phyloP scores from a whole-genome alignment of 305 asterid genomes.

The Fraxinus sp. region DNA sequence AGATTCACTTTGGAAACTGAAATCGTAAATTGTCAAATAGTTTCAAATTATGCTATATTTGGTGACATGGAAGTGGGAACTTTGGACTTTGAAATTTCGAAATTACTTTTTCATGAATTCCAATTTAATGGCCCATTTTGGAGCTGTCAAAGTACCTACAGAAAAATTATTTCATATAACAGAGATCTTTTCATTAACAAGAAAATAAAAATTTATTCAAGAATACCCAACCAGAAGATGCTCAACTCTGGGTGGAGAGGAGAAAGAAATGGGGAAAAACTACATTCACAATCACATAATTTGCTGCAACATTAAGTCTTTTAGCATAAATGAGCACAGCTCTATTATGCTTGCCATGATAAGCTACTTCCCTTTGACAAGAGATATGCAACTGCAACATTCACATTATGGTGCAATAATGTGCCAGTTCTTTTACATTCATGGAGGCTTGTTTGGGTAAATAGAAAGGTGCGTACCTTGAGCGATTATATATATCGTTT shows the following conservation, averaged over 20 bases:
- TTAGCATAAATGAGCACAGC: not conserved
- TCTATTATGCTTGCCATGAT: not conserved
- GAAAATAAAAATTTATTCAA: not conserved
- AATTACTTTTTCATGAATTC: not conserved
- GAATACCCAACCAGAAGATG: not conserved
- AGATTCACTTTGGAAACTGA: not conserved
- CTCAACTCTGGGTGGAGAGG: not conserved
- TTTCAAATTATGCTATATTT: not conserved
- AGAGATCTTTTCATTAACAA: not conserved
- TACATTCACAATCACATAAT: not conserved
- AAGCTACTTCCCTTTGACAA: not conserved
- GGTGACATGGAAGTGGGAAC: not conserved
- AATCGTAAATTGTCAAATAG: not conserved
- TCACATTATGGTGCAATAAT: not conserved
- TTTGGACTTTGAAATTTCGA: not conserved
- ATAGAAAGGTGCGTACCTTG: not conserved
- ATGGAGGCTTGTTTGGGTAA: not conserved
- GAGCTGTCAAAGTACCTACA: not conserved
- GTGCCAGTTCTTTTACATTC: not conserved
- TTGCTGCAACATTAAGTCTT: not conserved
- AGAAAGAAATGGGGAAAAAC: not conserved
- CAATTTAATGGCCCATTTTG: constrained; percentile 1
- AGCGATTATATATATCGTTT: not conserved
- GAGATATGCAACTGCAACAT: not conserved
- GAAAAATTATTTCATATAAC: not conserved